These are phyloP conservation scores for Acanthamoeba pearcei DNA, from an alignment of 208 protist genomes.

Conservation along the genomic window DNA sequence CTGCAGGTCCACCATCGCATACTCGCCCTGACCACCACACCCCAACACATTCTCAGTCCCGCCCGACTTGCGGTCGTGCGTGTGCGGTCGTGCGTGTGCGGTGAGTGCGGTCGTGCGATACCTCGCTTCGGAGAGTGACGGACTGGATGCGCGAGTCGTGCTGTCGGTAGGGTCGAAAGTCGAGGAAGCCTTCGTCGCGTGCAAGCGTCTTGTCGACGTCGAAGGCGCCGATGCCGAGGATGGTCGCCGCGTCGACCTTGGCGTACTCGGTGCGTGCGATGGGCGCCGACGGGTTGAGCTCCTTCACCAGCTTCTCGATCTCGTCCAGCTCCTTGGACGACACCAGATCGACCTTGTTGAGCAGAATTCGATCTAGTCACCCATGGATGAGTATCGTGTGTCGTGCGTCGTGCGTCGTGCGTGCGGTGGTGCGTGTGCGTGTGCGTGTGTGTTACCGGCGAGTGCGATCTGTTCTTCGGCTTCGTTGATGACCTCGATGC, in stretches of 20 bases:
- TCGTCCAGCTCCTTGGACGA: constrained; percentile 69
- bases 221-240: constrained; percentile 87
- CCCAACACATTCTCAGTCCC: neutral
- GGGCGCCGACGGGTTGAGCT: constrained; percentile 89
- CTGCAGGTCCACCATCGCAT: neutral
- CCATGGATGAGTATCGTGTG: constrained; percentile 68
- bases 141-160: constrained; percentile 13
- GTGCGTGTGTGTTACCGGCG: neutral
- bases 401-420: neutral
- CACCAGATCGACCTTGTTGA: constrained; percentile 93
- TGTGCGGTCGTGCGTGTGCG: too few species aligned
- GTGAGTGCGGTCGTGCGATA: neutral
- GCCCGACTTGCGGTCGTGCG: too few species aligned
- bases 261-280: constrained; percentile 81
- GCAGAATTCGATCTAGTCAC: constrained; percentile 89
- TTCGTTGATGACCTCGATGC: constrained; percentile 21
- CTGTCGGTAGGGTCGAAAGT: constrained; percentile 3
- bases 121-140: constrained; percentile 7
- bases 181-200: constrained; percentile 15
- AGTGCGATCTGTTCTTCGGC: constrained; percentile 1
- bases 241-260: constrained; percentile 76
- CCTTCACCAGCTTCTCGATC: constrained; percentile 81
- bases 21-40: neutral
- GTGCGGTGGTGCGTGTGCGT: too few species aligned
- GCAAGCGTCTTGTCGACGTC: constrained; percentile 80